phyloP scores from a whole-genome alignment of 1,139 yeast species.

The Yamadazyma atlantica region DNA sequence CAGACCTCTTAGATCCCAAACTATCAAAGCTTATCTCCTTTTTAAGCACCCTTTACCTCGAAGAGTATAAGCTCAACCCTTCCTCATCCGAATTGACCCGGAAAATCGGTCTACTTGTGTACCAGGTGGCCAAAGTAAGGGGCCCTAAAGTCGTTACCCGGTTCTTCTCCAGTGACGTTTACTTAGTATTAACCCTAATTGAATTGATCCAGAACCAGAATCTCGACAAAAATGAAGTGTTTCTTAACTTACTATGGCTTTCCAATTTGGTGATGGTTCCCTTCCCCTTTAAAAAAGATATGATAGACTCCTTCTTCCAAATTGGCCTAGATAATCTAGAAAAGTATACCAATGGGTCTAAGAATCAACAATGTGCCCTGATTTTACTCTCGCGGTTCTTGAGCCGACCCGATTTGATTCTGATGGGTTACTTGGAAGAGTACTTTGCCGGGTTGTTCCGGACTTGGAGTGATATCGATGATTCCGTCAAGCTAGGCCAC shows the following conservation, averaged over 20 bases:
- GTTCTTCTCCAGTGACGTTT: conserved; percentile 61
- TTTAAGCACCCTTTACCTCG: conserved; percentile 29
- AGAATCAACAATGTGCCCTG: conserved; percentile 35
- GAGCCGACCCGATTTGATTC: conserved; percentile 29
- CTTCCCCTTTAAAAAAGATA: conserved; percentile 48
- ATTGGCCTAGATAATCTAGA: conserved; percentile 30
- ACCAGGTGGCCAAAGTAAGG: conserved; percentile 62
- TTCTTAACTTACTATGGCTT: conserved; percentile 70
- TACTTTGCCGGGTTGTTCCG: conserved; percentile 18
- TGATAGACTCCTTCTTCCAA: conserved; percentile 34
- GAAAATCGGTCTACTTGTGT: conserved; percentile 39
- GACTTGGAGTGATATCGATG: conserved; percentile 18
- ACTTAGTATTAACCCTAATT: conserved; percentile 41
- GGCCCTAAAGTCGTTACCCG: conserved; percentile 60
- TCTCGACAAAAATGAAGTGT: conserved; percentile 54
- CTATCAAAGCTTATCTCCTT: conserved; percentile 31
- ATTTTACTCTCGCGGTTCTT: conserved; percentile 36
- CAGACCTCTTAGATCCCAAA: conserved; percentile 48
- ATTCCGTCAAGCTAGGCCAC: conserved; percentile 31
- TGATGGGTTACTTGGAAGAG: conserved; percentile 14
- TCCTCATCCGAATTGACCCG: conserved; percentile 3
- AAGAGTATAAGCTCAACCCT: neutral
- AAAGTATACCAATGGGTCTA: conserved; percentile 25
- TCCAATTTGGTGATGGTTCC: conserved; percentile 70
- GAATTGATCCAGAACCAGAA: conserved; percentile 14